Evolutionary conservation across 345 rosid genomes (phyloP), one percentile per base, ranked within the genome.

Genomic region (Adansonia digitata): DNA sequence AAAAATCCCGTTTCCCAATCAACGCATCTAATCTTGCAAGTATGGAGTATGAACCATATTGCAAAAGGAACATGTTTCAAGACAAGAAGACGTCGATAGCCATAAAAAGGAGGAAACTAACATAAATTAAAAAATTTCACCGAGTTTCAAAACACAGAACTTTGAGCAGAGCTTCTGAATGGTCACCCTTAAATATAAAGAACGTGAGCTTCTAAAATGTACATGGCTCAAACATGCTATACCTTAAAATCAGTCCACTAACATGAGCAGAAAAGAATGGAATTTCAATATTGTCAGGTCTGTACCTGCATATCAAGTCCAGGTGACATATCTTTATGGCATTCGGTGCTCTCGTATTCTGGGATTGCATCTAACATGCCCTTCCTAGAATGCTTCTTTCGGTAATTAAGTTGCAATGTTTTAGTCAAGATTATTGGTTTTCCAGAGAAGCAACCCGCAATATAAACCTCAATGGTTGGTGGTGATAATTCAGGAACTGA

Each of bases 371-470:
- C 93, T 81, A 94, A 73, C 60, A 71, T 83, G 73, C 82, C 74
- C 75, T 84, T 88, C 78, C 88, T 84, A 20, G 48, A 75, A 26
- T 84, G 87, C 81, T 89, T 94, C 85, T 89, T 94, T 73, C 90
- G 84, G 42, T 78, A 87, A 79, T 80, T 79, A 74, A 88, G 86
- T 82, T 86, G 90, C 81, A 90, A 76, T 24, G 90, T 87, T 87
- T 94, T 94, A 65, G 93, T 92, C 68, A 94, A 74, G 70, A 94
- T 94, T 60, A 94, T 85, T 0, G 98, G 97, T 4, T 84, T 86
- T 52, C 96, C 93, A 13, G 89, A 84, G 82, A 86, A 92, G 75
- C 85, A 86, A 37, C 97, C 94, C 1, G 98, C 81, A 37, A 94
- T 85, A 77, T 87, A 94, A 46, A 94, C 98, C 86, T 94, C 97